A percentile compares a stretch with the other conserved stretches of the same genome.
Evolutionary conservation across 306 rosid species (phyloP).

Genomic region (Fragaria iinumae): DNA sequence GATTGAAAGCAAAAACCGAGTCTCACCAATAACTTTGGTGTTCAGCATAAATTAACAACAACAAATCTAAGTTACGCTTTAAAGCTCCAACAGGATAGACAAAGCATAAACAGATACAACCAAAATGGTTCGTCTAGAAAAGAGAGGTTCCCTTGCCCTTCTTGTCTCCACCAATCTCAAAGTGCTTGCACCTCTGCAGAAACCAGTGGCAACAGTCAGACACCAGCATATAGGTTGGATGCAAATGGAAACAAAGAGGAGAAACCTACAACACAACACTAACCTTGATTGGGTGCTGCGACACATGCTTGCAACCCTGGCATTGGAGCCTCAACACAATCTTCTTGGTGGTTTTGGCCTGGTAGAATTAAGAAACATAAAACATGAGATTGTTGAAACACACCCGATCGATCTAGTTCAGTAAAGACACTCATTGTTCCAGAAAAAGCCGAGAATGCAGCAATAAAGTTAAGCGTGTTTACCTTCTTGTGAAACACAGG

Average conservation of each 20-base stretch:
- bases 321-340: conserved; percentile 52
- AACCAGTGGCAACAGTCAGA: not conserved
- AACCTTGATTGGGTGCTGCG: conserved; percentile 54
- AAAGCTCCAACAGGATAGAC: conserved; percentile 11
- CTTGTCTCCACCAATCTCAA: conserved; percentile 48
- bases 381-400: not conserved
- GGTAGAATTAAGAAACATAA: not conserved
- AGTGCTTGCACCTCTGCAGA: conserved; percentile 52
- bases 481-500: conserved; percentile 46
- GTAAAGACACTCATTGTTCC: not conserved
- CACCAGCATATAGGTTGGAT: not conserved
- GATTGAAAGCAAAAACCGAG: not conserved
- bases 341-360: conserved; percentile 55
- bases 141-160: conserved; percentile 49
- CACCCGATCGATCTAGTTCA: not conserved
- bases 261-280: not conserved
- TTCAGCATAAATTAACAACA: not conserved
- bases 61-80: not conserved
- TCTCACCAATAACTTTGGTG: not conserved
- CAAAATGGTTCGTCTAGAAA: conserved; percentile 22
- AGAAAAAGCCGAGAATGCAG: not conserved
- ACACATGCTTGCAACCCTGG: conserved; percentile 48
- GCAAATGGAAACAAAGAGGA: not conserved
- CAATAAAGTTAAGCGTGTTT: not conserved
- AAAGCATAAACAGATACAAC: not conserved